Evolutionary conservation across 768 basidiomycete species (phyloP), one percentile per base, ranked within the genome.

Genomic region (Mycena filopes): DNA sequence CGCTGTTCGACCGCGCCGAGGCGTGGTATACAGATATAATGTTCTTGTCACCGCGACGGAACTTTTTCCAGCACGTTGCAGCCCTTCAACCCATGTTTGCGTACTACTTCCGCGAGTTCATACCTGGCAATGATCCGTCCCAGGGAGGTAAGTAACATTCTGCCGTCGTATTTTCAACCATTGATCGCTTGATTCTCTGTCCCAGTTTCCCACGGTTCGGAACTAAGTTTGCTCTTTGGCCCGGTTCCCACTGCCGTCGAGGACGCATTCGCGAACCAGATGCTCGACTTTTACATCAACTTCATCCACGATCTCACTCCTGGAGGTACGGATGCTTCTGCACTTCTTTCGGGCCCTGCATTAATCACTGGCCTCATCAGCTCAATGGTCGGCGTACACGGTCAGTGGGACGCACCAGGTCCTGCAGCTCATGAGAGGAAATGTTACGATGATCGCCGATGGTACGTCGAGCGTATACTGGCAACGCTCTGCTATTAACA

Each of bases 21-120:
- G 78, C 87, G 0, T 89, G 85, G 84, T 89, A 89, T 66, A 85
- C 84, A 1, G 86, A 85, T 64, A 76, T 80, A 55, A 88, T 87
- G 84, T 89, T 80, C 71, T 75, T 88, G 33, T 78, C 82, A 0
- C 80, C 85, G 0, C 71, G 87, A 31, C 76, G 87, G 41, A 75
- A 83, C 46, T 84, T 88, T 56, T 84, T 86, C 61, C 75, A 83
- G 25, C 77, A 82, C 45, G 87, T 82, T 0, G 80, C 87, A 3
- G 65, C 78, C 0, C 65, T 78, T 26, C 85, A 86, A 66, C 81
- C 82, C 0, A 80, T 84, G 68, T 89, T 82, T 73, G 84, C 75
- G 0, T 89, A 89, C 56, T 80, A 82, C 66, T 88, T 89, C 69
- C 77, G 74, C 20, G 86, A 89, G 71, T 85, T 87, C 38, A 83